These are phyloP conservation scores for Paraglomus brasilianum DNA, from an alignment of 192 early-diverging fungal species.

Conservation along the genomic window DNA sequence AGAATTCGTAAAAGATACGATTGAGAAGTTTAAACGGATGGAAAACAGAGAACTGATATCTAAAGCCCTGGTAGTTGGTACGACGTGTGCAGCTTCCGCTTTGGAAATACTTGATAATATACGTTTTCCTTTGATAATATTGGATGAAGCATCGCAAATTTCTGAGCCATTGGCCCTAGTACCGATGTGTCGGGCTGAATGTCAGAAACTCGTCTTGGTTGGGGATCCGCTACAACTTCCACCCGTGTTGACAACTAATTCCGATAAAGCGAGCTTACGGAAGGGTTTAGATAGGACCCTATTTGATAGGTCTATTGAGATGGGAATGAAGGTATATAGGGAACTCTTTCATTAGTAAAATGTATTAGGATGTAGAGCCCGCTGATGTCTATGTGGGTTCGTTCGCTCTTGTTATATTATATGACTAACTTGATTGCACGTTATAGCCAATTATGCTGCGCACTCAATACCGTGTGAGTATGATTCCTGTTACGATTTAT, in stretches of 20 bases:
- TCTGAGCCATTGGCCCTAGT: conserved; percentile 87
- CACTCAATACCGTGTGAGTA: conserved; percentile 67
- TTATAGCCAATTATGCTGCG: conserved; percentile 58
- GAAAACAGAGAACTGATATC: conserved; percentile 46
- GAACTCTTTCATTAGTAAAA: not conserved
- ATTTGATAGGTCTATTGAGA: conserved; percentile 71
- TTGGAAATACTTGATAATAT: conserved; percentile 66
- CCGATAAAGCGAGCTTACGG: conserved; percentile 37
- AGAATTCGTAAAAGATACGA: conserved; percentile 28
- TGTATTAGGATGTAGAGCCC: not conserved
- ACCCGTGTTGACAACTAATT: conserved; percentile 68
- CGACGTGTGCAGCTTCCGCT: conserved; percentile 77
- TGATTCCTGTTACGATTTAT: not conserved
- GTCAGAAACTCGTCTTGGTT: conserved; percentile 68
- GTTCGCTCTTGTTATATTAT: too few relatives aligned
- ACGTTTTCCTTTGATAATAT: conserved; percentile 66
- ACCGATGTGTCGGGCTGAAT: conserved; percentile 64
- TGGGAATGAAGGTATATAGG: conserved; percentile 37
- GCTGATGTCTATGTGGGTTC: conserved; percentile 2
- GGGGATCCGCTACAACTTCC: conserved; percentile 89
- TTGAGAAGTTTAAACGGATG: conserved; percentile 40
- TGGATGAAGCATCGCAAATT: conserved; percentile 88
- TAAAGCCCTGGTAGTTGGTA: conserved; percentile 59
- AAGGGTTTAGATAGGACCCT: conserved; percentile 78
- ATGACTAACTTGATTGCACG: too few relatives aligned